Conservation (phyloP, 2,329 filamentous ascomycete genomes). For the Aspergillus ochraceus region DNA sequence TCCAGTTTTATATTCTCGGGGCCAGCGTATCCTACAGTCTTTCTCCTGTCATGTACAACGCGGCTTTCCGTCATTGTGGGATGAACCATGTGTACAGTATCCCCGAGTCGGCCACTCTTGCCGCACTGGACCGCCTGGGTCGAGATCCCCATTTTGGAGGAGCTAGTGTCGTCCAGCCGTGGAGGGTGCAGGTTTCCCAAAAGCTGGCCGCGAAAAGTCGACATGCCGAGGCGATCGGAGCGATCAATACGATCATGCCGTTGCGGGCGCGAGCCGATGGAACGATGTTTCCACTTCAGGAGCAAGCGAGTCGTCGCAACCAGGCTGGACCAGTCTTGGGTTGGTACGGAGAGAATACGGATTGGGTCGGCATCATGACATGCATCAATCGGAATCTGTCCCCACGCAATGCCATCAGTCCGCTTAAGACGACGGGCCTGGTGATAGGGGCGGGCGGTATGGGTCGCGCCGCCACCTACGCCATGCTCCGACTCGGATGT, state of each 20-base stretch:
- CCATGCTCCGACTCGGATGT: conserved; percentile 75
- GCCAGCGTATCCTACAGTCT: conserved; percentile 44
- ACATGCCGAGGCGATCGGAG: conserved; percentile 47
- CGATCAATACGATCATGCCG: conserved; percentile 47
- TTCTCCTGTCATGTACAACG: conserved; percentile 46
- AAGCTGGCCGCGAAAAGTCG: conserved; percentile 40
- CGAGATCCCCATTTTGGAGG: conserved; percentile 42
- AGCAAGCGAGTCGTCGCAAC: conserved; percentile 44
- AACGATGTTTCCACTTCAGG: conserved; percentile 36
- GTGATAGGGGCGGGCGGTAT: conserved; percentile 68
- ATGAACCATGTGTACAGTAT: conserved; percentile 43
- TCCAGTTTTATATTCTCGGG: conserved; percentile 45
- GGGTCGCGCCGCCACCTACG: conserved; percentile 75
- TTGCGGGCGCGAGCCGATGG: conserved; percentile 39
- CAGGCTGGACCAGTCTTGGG: conserved; percentile 41
- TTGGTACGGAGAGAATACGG: conserved; percentile 48
- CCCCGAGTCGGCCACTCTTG: conserved; percentile 36
- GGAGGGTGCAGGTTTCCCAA: conserved; percentile 41
- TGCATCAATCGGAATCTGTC: conserved; percentile 44
- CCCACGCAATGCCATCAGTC: conserved; percentile 54
- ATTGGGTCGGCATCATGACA: conserved; percentile 46
- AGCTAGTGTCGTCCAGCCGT: conserved; percentile 45
- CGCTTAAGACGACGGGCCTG: conserved; percentile 51
- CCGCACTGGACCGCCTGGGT: conserved; percentile 38
- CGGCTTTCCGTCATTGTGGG: conserved; percentile 40